phyloP scores from a whole-genome alignment of 2,329 filamentous ascomycete genomes.

The Metarhizium robertsii region DNA sequence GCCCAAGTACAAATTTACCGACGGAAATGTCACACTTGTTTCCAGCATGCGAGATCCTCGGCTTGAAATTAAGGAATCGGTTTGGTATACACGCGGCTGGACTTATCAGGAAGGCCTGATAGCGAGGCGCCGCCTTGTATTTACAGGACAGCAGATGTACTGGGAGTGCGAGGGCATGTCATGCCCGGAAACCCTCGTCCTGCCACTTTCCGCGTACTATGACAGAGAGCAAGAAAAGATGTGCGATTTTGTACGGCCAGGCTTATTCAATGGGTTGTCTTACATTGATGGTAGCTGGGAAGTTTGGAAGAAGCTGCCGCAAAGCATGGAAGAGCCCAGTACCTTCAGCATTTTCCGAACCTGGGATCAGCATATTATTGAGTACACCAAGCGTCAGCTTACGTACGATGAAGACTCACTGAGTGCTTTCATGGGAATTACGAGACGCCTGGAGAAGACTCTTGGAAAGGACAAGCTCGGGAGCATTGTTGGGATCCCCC shows the following conservation, averaged over 20 bases:
- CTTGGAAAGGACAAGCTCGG: slow-evolving; percentile 20
- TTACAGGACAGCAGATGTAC: slow-evolving; percentile 29
- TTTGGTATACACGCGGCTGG: slow-evolving; percentile 28
- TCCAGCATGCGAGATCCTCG: slow-evolving; percentile 22
- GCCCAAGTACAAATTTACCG: slow-evolving; percentile 22
- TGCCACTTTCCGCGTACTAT: slow-evolving; percentile 23
- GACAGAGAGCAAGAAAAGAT: slow-evolving; percentile 23
- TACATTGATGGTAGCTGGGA: slow-evolving; percentile 27
- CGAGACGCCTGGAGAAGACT: slow-evolving; percentile 20
- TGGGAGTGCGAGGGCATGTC: slow-evolving; percentile 30
- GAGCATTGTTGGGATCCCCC: slow-evolving; percentile 21
- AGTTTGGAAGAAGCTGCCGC: slow-evolving; percentile 22
- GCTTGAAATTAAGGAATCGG: slow-evolving; percentile 19
- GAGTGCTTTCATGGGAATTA: slow-evolving; percentile 21
- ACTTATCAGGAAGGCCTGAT: slow-evolving; percentile 30
- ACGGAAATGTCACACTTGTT: slow-evolving; percentile 22
- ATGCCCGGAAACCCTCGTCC: slow-evolving; percentile 23
- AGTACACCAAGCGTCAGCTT: slow-evolving; percentile 20
- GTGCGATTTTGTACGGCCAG: slow-evolving; percentile 25
- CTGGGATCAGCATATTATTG: slow-evolving; percentile 22
- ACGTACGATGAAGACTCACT: slow-evolving; percentile 23
- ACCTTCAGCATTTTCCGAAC: slow-evolving; percentile 27
- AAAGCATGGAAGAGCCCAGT: slow-evolving; percentile 19
- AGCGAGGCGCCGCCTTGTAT: slow-evolving; percentile 26
- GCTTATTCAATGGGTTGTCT: slow-evolving; percentile 24